Percentiles rank a stretch among this genome's conserved stretches.
Evolutionary conservation across 768 basidiomycete genomes (phyloP).

Genomic region (Suillus ampliporus): DNA sequence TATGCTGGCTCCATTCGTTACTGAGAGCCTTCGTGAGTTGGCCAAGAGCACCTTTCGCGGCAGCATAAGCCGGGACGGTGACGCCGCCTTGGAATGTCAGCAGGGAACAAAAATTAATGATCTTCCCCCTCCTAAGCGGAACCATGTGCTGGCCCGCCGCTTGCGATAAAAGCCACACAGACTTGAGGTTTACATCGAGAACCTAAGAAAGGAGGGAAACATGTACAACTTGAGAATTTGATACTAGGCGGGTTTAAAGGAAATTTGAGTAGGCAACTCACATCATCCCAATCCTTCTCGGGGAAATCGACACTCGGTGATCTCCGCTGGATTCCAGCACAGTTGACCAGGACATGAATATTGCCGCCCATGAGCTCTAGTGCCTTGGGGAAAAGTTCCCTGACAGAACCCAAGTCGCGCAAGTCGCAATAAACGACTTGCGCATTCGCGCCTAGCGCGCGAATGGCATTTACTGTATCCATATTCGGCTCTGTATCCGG

Average conservation of each 20-base stretch:
- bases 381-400: slow-evolving; percentile 52
- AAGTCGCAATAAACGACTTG: slow-evolving; percentile 64
- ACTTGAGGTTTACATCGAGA: slow-evolving; percentile 86
- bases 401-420: slow-evolving; percentile 53
- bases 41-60: slow-evolving; percentile 88
- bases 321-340: slow-evolving; percentile 66
- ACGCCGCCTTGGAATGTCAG: slow-evolving; percentile 61
- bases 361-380: slow-evolving; percentile 54
- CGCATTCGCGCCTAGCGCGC: slow-evolving; percentile 38
- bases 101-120: slow-evolving; percentile 70
- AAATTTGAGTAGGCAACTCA: slow-evolving; percentile 46
- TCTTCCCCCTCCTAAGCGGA: slow-evolving; percentile 68
- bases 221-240: slow-evolving; percentile 14
- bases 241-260: slow-evolving; percentile 17
- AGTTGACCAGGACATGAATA: slow-evolving; percentile 72
- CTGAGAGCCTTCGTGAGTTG: slow-evolving; percentile 88
- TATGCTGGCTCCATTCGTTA: slow-evolving; percentile 92
- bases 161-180: slow-evolving; percentile 83
- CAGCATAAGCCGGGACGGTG: slow-evolving; percentile 88
- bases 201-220: slow-evolving; percentile 53
- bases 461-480: slow-evolving; percentile 43
- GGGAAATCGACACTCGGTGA: slow-evolving; percentile 68
- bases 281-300: slow-evolving; percentile 76
- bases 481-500: slow-evolving; percentile 39
- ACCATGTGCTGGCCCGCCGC: slow-evolving; percentile 93